Conservation (phyloP, 164 flowering plant species). For the Nymphaea thermarum region DNA sequence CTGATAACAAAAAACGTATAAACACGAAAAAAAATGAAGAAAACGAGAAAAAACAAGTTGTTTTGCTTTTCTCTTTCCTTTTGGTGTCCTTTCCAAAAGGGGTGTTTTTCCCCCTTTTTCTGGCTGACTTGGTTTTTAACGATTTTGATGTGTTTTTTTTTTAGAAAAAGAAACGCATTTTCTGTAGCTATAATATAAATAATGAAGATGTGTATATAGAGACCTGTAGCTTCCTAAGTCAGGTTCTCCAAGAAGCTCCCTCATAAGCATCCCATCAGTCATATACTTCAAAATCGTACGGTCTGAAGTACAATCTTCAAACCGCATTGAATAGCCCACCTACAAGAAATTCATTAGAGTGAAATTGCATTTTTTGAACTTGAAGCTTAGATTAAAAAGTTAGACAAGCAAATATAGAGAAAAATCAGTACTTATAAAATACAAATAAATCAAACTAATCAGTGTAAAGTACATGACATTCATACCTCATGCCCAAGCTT, state of each 20-base stretch:
- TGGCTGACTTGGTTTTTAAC: no score
- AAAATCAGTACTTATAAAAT: not conserved
- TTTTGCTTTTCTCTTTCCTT: no score
- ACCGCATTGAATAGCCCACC: constrained; percentile 98
- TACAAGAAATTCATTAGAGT: constrained; percentile 6
- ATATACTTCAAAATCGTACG: constrained; percentile 84
- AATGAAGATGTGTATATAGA: not conserved
- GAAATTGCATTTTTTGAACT: not conserved
- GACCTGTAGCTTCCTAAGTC: constrained; percentile 88
- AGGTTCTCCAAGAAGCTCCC: constrained; percentile 96
- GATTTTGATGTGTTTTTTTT: no score
- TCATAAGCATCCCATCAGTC: constrained; percentile 97
- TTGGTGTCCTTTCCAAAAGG: no score
- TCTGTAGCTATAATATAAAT: not conserved
- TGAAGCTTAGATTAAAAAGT: not conserved
- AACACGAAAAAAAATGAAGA: no score
- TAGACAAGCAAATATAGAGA: not conserved
- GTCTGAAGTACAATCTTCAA: constrained; percentile 98
- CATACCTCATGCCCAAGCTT: constrained; percentile 98
- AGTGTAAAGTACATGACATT: not conserved
- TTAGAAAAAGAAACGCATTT: no score
- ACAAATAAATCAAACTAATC: not conserved
- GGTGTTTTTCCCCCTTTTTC: no score
- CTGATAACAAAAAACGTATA: no score
- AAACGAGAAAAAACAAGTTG: no score